phyloP scores from a whole-genome alignment of 1,284 basidiomycete genomes.

The Porodaedalea pini region DNA sequence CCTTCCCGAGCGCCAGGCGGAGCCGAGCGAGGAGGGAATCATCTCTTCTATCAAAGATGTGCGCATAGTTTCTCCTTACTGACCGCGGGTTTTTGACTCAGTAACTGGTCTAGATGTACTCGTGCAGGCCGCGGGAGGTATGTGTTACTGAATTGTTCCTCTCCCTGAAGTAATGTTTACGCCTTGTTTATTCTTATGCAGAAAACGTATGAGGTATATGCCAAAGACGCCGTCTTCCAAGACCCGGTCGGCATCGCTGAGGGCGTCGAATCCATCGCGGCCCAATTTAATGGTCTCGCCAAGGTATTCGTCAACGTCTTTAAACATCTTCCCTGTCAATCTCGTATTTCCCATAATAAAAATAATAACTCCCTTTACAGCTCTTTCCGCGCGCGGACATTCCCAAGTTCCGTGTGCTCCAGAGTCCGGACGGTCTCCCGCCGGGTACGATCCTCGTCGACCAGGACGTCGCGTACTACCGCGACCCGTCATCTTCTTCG shows the following conservation, averaged over 20 bases:
- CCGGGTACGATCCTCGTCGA: conserved; percentile 43
- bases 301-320: conserved; percentile 33
- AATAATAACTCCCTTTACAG: conserved; percentile 25
- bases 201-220: conserved; percentile 45
- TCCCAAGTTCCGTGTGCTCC: conserved; percentile 40
- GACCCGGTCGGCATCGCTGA: conserved; percentile 49
- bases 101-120: conserved; percentile 39
- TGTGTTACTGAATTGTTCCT: conserved; percentile 5
- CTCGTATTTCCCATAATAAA: neutral
- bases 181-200: conserved; percentile 21
- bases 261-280: conserved; percentile 40
- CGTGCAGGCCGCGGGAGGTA: conserved; percentile 41
- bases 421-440: conserved; percentile 39
- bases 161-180: neutral
- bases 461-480: conserved; percentile 47
- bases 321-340: neutral
- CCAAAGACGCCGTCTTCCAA: conserved; percentile 43
- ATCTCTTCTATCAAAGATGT: conserved; percentile 41
- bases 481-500: conserved; percentile 34
- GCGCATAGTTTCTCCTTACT: neutral
- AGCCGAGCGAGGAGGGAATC: conserved; percentile 38
- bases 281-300: conserved; percentile 45
- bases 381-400: conserved; percentile 44
- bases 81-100: neutral
- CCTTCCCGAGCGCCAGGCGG: conserved; percentile 36